A percentile compares a stretch with the other conserved stretches of the same genome.
Conservation (phyloP, 192 early-diverging fungal species). For the Coemansia sp. region DNA sequence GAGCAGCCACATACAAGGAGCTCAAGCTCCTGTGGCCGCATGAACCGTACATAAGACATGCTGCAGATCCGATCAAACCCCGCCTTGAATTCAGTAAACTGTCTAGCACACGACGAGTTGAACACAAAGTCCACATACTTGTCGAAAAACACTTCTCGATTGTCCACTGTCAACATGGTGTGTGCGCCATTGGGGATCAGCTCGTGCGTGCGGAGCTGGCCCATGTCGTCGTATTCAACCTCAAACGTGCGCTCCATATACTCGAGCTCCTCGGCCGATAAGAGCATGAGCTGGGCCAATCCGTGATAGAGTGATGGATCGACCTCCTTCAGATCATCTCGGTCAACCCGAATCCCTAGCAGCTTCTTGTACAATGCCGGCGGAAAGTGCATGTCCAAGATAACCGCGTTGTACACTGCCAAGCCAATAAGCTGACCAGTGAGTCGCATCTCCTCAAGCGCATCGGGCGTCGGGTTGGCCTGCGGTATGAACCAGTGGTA, state of each 20-base stretch:
- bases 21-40: constrained; percentile 89
- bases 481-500: constrained; percentile 83
- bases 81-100: constrained; percentile 79
- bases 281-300: constrained; percentile 68
- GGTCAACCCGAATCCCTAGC: constrained; percentile 62
- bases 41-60: constrained; percentile 61
- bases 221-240: constrained; percentile 71
- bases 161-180: constrained; percentile 70
- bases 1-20: constrained; percentile 85
- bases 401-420: constrained; percentile 91
- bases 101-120: constrained; percentile 66
- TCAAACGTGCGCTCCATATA: constrained; percentile 83
- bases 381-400: constrained; percentile 91
- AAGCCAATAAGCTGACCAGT: constrained; percentile 87
- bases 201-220: constrained; percentile 64
- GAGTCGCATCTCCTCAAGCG: constrained; percentile 80
- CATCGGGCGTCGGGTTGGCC: constrained; percentile 52
- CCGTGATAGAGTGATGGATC: constrained; percentile 80
- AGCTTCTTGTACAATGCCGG: constrained; percentile 87
- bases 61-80: constrained; percentile 70
- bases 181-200: constrained; percentile 68
- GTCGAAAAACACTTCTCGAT: constrained; percentile 80
- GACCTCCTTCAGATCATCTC: constrained; percentile 77
- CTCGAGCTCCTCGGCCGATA: constrained; percentile 68
- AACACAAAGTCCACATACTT: constrained; percentile 80